Conservation (phyloP, 805 yeast genomes). For the Pichia nanzhaoensis region DNA sequence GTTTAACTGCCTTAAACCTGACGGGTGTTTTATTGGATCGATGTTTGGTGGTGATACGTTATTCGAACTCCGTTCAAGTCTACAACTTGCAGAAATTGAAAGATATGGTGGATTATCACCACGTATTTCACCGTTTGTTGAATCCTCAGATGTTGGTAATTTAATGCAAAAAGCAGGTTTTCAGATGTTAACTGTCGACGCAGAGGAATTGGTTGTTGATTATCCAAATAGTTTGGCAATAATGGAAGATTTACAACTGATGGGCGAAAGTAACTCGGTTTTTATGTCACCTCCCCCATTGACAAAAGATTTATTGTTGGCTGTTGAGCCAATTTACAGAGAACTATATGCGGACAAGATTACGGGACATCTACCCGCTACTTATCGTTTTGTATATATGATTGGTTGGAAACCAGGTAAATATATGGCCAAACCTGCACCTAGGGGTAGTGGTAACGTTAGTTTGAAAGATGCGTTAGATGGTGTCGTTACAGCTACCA, state of each 20-base stretch:
- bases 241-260: constrained; percentile 63
- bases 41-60: constrained; percentile 81
- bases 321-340: constrained; percentile 69
- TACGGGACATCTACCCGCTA: constrained; percentile 60
- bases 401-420: constrained; percentile 83
- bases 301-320: constrained; percentile 59
- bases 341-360: constrained; percentile 59
- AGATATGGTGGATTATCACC: constrained; percentile 76
- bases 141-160: constrained; percentile 68
- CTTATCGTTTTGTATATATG: constrained; percentile 73
- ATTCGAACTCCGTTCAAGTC: constrained; percentile 72
- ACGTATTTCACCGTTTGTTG: constrained; percentile 73
- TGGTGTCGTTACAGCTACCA: constrained; percentile 12
- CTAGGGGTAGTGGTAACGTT: constrained; percentile 65
- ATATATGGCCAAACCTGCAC: constrained; percentile 63
- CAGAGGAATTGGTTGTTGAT: constrained; percentile 73
- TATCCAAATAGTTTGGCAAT: constrained; percentile 67
- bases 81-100: constrained; percentile 79
- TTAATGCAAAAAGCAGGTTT: constrained; percentile 70
- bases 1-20: constrained; percentile 59
- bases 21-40: constrained; percentile 75
- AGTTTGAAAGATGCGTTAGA: constrained; percentile 56
- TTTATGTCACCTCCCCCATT: constrained; percentile 33
- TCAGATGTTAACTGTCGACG: constrained; percentile 74
- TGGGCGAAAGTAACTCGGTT: constrained; percentile 78